Base-by-base conservation (phyloP, 2,329 filamentous ascomycete genomes). In the Botrytis paeoniae region DNA sequence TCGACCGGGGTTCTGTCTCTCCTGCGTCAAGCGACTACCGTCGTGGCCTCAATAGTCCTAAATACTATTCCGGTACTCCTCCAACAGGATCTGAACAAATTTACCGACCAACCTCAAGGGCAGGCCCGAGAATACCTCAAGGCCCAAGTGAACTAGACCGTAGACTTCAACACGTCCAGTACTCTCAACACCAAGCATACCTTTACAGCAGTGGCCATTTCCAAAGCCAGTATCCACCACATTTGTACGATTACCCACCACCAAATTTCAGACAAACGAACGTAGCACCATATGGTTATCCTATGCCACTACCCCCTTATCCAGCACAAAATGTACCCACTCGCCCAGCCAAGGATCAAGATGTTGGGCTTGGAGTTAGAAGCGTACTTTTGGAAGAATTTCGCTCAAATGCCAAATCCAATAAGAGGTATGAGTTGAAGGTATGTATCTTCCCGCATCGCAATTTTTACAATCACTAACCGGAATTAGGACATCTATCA, bases 351-450 rank as follows among this genome's bases (percentile, higher is more conserved):
- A 80, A 80, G 71, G 80, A 81, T 57, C 78, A 81, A 51, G 81
- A 82, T 78, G 75, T 79, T 25, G 81, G 79, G 18, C 75, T 89
- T 74, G 88, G 88, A 71, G 83, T 92, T 22, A 88, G 93, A 78
- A 97, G 94, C 81, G 83, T 86, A 22, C 83, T 95, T 14, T 85
- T 98, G 2, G 91, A 95, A 75, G 93, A 97, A 43, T 98, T 97
- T 82, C 89, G 92, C 60, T 86, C 87, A 18, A 92, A 90, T 79
- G 88, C 86, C 76, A 97, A 94, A 81, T 89, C 88, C 0, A 94
- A 87, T 81, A 87, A 85, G 71, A 89, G 88, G 81, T 97, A 90
- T 79, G 94, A 97, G 78, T 85, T 99, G 16, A 95, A 93, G 83
- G 89, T 90, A 63, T 69, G 60, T 25, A 41, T 71, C 70, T 48